phyloP scores from a whole-genome alignment of 805 yeast genomes.

The Metschnikowia picachoensis region DNA sequence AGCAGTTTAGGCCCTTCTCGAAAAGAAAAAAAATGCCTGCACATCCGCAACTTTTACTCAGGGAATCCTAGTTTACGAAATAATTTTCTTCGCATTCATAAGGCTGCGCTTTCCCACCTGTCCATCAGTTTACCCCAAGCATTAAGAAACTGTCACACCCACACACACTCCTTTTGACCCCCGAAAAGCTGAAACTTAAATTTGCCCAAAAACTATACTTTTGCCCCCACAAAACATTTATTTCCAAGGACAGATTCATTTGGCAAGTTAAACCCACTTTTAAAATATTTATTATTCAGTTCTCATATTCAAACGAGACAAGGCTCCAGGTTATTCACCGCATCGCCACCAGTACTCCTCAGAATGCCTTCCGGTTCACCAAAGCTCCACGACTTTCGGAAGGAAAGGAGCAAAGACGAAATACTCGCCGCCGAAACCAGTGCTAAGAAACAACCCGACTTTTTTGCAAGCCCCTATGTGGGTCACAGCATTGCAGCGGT shows the following conservation, averaged over 20 bases:
- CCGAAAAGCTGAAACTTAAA: background rate
- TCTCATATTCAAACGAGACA: no score
- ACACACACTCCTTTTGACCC: background rate
- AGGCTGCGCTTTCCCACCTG: conserved; percentile 1
- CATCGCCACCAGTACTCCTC: no score
- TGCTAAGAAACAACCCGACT: background rate
- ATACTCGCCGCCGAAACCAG: background rate
- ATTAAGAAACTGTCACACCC: background rate
- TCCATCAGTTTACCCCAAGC: background rate
- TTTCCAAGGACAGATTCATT: no score
- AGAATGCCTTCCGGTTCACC: background rate
- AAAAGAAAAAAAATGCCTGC: background rate
- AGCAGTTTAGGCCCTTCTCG: no score
- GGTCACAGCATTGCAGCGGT: conserved; percentile 3
- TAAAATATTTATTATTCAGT: no score
- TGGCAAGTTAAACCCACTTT: no score
- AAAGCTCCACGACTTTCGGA: background rate
- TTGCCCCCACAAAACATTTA: no score
- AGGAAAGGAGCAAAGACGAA: background rate
- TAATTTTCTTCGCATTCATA: background rate
- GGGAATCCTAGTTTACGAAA: no score
- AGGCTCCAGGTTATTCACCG: no score
- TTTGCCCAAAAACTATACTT: background rate
- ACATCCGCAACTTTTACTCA: background rate
- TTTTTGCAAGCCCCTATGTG: background rate